phyloP scores from a whole-genome alignment of 495 filamentous ascomycete genomes.

The Hypoxylon fragiforme region DNA sequence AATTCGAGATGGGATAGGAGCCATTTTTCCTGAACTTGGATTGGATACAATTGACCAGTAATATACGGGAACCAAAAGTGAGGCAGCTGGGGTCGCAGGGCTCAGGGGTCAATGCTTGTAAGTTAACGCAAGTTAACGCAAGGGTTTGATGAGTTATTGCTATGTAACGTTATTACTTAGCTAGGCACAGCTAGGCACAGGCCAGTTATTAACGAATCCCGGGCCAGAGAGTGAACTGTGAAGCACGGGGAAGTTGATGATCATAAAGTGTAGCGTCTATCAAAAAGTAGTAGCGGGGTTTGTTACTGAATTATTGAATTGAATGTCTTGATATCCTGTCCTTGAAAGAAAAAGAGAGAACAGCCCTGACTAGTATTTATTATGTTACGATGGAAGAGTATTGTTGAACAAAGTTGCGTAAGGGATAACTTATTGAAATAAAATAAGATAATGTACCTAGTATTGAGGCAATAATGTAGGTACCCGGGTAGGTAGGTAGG shows the following conservation, averaged over 20 bases:
- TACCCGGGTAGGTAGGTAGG: background rate
- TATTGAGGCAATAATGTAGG: background rate
- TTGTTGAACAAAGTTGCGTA: too few species aligned
- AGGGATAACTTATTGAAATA: too few species aligned
- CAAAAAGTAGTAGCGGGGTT: constrained; percentile 14
- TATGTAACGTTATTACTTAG: too few species aligned
- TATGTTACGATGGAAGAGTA: too few species aligned
- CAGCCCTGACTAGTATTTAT: too few species aligned
- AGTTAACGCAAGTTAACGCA: too few species aligned
- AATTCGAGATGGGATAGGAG: constrained; percentile 20
- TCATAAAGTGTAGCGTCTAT: constrained; percentile 13
- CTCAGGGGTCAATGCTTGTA: constrained; percentile 24
- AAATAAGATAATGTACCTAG: background rate
- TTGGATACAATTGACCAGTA: constrained; percentile 28
- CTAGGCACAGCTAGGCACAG: too few species aligned
- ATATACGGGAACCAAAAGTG: constrained; percentile 10
- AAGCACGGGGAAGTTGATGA: constrained; percentile 15
- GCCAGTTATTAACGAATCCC: constrained; percentile 12
- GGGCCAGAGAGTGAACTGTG: constrained; percentile 6
- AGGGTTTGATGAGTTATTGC: constrained; percentile 29
- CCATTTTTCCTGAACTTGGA: constrained; percentile 22
- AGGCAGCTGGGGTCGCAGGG: constrained; percentile 25
- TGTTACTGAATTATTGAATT: too few species aligned
- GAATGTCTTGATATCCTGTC: too few species aligned
- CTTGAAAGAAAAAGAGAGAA: too few species aligned